phyloP scores from a whole-genome alignment of 345 rosid genomes.

The Mallotus nudiflorus region DNA sequence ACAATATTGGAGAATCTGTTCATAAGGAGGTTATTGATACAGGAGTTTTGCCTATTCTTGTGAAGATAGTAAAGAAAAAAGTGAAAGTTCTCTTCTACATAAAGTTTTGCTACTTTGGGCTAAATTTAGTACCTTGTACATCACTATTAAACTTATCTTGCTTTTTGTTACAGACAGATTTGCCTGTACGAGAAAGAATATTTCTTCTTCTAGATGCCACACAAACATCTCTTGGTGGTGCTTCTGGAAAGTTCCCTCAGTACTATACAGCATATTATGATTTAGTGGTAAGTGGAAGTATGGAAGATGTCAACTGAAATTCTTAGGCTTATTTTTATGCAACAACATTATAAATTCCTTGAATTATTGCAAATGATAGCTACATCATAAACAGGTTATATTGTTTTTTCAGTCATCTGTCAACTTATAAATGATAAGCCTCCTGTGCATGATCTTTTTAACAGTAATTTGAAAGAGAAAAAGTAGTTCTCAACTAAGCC shows the following conservation, averaged over 20 bases:
- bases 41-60: constrained; percentile 73
- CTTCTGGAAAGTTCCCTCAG: constrained; percentile 86
- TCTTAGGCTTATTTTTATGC: neutral
- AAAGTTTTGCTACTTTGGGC: no score
- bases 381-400: neutral
- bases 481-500: neutral
- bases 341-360: neutral
- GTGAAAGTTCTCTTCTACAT: constrained; percentile 31
- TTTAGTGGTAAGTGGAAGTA: constrained; percentile 71
- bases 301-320: constrained; percentile 6
- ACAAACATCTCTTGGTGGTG: constrained; percentile 91
- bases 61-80: constrained; percentile 95
- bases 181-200: constrained; percentile 82
- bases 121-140: constrained; percentile 1
- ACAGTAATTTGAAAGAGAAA: neutral
- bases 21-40: constrained; percentile 77
- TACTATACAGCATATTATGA: constrained; percentile 82
- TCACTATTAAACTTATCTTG: constrained; percentile 12
- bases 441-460: no score
- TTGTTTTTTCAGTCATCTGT: neutral
- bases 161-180: constrained; percentile 56
- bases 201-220: constrained; percentile 97
- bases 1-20: constrained; percentile 77
- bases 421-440: no score
- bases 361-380: neutral